Conservation (phyloP, 495 filamentous ascomycete genomes). For the Halenospora varia region DNA sequence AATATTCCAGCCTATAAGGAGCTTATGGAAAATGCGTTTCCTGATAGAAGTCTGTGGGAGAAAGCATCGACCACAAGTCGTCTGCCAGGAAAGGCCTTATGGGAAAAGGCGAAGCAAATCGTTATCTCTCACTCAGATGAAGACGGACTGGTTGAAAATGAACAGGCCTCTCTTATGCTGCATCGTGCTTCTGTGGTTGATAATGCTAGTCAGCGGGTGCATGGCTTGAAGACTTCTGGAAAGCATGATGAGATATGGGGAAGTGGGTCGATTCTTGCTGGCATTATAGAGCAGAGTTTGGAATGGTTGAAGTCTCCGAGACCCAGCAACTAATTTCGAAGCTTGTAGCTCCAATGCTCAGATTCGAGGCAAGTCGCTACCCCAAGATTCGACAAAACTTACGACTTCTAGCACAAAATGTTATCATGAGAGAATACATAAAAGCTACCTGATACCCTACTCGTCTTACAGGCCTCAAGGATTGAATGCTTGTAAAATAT, state of each 20-base stretch:
- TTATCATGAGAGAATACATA: too few species aligned
- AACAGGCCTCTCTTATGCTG: constrained; percentile 17
- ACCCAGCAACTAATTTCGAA: not conserved
- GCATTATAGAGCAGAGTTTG: constrained; percentile 10
- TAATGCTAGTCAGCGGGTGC: constrained; percentile 3
- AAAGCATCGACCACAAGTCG: constrained; percentile 7
- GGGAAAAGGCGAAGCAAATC: constrained; percentile 12
- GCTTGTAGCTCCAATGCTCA: too few species aligned
- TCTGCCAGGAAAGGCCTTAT: constrained; percentile 1
- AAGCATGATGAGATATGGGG: constrained; percentile 22
- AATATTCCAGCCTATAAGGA: constrained; percentile 14
- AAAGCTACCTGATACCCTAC: too few species aligned
- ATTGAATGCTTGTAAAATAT: too few species aligned
- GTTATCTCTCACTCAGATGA: constrained; percentile 21
- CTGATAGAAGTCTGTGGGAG: constrained; percentile 13
- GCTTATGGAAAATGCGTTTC: constrained; percentile 20
- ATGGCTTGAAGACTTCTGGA: constrained; percentile 9
- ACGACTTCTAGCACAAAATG: too few species aligned
- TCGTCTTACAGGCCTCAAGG: too few species aligned
- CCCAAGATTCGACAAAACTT: too few species aligned
- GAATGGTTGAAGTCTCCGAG: constrained; percentile 11
- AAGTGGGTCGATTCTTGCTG: constrained; percentile 15
- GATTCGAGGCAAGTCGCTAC: too few species aligned
- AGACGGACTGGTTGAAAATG: constrained; percentile 21
- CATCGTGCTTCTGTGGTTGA: constrained; percentile 1